These are phyloP conservation scores for Podaxis mareebaensis DNA, from an alignment of 768 basidiomycete species.

Conservation along the genomic window DNA sequence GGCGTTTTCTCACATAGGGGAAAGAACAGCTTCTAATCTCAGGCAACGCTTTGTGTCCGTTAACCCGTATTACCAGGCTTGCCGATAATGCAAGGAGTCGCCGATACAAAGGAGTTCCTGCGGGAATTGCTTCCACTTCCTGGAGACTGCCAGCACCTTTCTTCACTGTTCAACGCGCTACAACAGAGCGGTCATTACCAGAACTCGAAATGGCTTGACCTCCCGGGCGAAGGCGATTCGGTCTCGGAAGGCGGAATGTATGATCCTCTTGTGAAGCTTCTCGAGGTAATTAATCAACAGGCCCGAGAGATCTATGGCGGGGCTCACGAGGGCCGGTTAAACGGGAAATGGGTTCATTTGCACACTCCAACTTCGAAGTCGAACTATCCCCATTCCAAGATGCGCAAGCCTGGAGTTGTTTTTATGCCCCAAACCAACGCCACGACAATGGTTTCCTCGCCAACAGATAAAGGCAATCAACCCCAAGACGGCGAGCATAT, in stretches of 20 bases:
- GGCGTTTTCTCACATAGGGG: neutral
- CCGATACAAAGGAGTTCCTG: neutral
- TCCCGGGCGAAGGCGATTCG: neutral
- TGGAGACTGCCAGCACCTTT: neutral
- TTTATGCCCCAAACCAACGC: neutral
- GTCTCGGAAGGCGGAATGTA: neutral
- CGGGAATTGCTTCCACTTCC: neutral
- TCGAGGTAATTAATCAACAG: neutral
- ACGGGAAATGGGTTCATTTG: neutral
- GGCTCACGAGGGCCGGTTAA: neutral
- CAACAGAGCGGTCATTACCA: neutral
- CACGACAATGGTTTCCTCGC: neutral
- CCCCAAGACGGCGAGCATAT: neutral
- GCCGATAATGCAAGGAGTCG: neutral
- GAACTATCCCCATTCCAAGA: neutral
- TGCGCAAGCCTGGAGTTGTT: neutral
- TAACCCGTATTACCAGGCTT: neutral
- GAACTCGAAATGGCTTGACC: neutral
- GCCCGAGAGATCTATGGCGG: neutral
- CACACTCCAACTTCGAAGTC: neutral
- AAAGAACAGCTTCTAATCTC: neutral
- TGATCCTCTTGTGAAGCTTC: neutral
- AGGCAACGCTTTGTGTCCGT: too few species aligned
- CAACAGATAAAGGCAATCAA: neutral
- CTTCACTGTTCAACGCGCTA: neutral